Conservation (phyloP, 225 moss, liverwort and hornwort species). For the Takakia lepidozioides region DNA sequence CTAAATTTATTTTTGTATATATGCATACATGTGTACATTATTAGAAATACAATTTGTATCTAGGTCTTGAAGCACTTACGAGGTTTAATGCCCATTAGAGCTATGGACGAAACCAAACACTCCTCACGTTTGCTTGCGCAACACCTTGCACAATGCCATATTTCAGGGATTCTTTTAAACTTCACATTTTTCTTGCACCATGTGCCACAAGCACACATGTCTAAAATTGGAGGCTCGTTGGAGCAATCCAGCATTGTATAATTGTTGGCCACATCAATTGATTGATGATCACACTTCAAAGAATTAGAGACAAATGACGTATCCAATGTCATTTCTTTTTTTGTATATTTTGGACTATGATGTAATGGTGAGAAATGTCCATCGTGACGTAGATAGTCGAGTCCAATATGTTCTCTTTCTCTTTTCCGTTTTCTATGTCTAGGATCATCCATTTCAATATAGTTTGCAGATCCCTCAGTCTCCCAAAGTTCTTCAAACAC, state of each 20-base stretch:
- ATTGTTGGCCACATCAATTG: neutral
- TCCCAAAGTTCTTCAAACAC: conserved; percentile 9
- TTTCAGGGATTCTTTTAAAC: too few relatives aligned
- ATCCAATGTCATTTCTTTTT: neutral
- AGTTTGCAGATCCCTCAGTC: conserved; percentile 4
- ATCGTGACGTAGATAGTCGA: conserved; percentile 12
- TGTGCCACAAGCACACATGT: conserved; percentile 1
- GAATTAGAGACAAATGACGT: neutral
- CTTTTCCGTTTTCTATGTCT: conserved; percentile 3
- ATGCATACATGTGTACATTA: too few relatives aligned
- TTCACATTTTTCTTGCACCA: neutral
- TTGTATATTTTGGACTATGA: neutral
- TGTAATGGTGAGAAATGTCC: conserved; percentile 12
- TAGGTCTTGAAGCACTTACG: neutral
- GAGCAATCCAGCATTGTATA: neutral
- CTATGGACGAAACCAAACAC: conserved; percentile 8
- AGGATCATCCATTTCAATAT: neutral
- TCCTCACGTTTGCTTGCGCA: neutral
- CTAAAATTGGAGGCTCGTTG: too few relatives aligned
- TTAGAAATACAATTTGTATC: neutral
- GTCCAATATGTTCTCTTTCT: neutral
- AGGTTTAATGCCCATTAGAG: conserved; percentile 12
- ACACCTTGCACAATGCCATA: neutral
- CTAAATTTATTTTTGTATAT: too few relatives aligned
- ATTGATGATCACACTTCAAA: neutral